phyloP scores from a whole-genome alignment of 192 early-diverging fungal genomes.

The Coemansia sp. region DNA sequence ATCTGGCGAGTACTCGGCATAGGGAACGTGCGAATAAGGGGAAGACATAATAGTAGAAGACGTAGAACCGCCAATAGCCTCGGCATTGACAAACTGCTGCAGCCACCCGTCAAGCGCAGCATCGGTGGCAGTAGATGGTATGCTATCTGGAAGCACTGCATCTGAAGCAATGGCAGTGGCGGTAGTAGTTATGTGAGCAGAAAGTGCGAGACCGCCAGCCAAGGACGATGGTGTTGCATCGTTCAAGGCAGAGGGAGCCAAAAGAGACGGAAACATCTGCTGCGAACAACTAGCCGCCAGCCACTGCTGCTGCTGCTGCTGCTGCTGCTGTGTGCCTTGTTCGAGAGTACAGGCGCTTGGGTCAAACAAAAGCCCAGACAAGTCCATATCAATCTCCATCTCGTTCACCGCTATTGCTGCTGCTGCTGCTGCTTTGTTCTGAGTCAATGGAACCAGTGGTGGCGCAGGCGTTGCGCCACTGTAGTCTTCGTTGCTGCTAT shows the following conservation, averaged over 20 bases:
- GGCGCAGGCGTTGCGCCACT: slow-evolving; percentile 9
- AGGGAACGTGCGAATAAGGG: not conserved
- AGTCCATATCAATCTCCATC: not conserved
- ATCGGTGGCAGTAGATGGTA: slow-evolving; percentile 15
- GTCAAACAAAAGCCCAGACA: slow-evolving; percentile 2
- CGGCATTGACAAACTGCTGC: slow-evolving; percentile 49
- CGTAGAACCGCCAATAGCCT: slow-evolving; percentile 20
- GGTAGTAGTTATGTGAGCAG: not conserved
- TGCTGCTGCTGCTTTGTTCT: not conserved
- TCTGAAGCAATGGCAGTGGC: not conserved
- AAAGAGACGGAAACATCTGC: slow-evolving; percentile 22
- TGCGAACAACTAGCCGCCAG: slow-evolving; percentile 4
- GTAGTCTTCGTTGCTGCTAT: slow-evolving; percentile 18
- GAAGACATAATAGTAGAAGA: not conserved
- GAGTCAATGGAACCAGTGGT: slow-evolving; percentile 3
- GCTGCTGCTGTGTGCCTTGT: slow-evolving; percentile 7
- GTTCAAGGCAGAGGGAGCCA: not conserved
- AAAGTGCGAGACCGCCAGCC: not conserved
- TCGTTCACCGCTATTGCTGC: too few relatives aligned
- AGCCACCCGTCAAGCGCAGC: slow-evolving; percentile 45
- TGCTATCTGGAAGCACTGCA: slow-evolving; percentile 3
- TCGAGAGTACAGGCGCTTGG: not conserved
- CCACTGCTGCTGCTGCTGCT: slow-evolving; percentile 7
- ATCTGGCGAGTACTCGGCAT: not conserved
- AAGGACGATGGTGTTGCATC: not conserved